Percentiles rank a stretch among this genome's conserved stretches.
These are phyloP conservation scores for Pyrus pyrifolia DNA, from an alignment of 306 rosid species.

Conservation along the genomic window DNA sequence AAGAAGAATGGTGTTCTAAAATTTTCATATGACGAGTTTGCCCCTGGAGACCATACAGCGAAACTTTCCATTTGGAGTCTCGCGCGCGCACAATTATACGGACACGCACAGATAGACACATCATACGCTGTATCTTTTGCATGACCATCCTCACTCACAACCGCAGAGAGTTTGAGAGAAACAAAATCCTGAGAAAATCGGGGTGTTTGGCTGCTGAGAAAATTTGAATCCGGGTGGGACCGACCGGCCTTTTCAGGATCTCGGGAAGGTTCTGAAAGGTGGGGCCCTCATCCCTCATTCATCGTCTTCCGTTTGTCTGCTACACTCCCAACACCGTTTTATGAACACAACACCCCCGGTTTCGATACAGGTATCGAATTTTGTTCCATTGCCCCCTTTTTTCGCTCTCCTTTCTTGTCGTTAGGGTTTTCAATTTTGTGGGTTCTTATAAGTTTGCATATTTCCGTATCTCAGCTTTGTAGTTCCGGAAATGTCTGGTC, in stretches of 20 bases:
- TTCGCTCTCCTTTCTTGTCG: background rate
- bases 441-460: conserved; percentile 10
- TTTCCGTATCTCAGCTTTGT: background rate
- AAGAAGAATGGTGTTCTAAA: too few species aligned
- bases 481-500: background rate
- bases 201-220: background rate
- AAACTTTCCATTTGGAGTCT: background rate
- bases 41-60: too few species aligned
- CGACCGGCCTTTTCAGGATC: conserved; percentile 6
- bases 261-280: conserved; percentile 16
- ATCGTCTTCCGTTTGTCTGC: conserved; percentile 27
- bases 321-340: conserved; percentile 33
- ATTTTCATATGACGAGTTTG: too few species aligned
- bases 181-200: background rate
- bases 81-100: background rate
- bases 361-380: conserved; percentile 37
- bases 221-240: background rate
- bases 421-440: conserved; percentile 6
- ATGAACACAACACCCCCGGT: conserved; percentile 62
- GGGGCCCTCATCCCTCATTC: conserved; percentile 26
- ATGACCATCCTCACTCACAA: background rate
- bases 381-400: background rate
- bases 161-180: background rate
- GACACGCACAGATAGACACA: background rate
- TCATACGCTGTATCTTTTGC: too few species aligned